Evolutionary conservation across 331 rosid species (phyloP), one percentile per base, ranked within the genome.

Genomic region (Dryas integrifolia): DNA sequence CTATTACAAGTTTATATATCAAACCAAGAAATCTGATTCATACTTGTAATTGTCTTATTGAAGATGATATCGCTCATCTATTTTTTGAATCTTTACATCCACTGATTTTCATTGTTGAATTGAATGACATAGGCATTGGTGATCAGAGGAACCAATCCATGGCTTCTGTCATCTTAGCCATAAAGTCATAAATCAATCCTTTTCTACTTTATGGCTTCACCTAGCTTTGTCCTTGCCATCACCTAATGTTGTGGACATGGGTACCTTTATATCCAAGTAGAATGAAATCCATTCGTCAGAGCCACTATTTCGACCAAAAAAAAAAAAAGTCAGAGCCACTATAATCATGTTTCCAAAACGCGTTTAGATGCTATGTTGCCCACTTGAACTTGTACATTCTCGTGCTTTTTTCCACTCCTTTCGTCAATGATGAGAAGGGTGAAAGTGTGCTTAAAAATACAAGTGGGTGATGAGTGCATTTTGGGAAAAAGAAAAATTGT

Each of bases 341-440:
- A 30, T 5, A 9, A 41, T 35, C n/a, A 52, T 61, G 11, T 15
- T 39, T 39, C 10, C 48, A 61, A 61, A 60, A 3, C 64, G 7
- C 45, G 10, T 5, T 59, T 15, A 35, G 45, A 12, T 59, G 45
- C 45, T 30, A 30, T 30, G 35, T 30, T 13, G 7, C 43, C 56
- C 14, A 40, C 35, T 7, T 3, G 0, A 47, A 1, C 16, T 67
- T 9, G 4, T 9, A 57, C n/a, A 7, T 9, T 21, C 0, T 15
- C 11, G 46, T 5, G 11, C 41, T 16, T 16, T 51, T 41, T 60
- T 72, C 77, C 43, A 38, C 61, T 60, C 48, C 59, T 65, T 49
- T 21, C 7, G 6, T 38, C 24, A 7, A 35, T 38, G 16, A 30
- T 50, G 7, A 9, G 15, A 9, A 15, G 4, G 38, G 38, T 18